Percentiles rank a stretch among this genome's conserved stretches.
phyloP scores from a whole-genome alignment of 768 basidiomycete genomes.

The Multifurca ochricompacta region DNA sequence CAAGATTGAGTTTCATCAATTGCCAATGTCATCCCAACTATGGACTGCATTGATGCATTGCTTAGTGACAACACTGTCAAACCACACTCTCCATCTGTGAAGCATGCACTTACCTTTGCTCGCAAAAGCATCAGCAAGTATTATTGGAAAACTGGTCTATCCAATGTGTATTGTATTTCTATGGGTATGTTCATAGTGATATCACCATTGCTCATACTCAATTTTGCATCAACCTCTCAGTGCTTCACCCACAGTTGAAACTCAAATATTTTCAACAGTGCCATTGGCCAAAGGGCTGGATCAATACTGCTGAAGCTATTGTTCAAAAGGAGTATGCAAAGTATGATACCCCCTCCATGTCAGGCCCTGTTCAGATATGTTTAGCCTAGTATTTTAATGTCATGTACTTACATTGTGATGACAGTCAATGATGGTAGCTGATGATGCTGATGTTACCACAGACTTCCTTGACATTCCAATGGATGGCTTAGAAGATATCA shows the following conservation, averaged over 20 bases:
- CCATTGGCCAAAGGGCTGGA: background rate
- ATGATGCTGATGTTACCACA: too few relatives aligned
- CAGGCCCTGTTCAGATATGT: too few relatives aligned
- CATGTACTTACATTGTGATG: too few relatives aligned
- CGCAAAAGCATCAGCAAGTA: background rate
- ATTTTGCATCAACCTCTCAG: background rate
- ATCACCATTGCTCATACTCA: background rate
- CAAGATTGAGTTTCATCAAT: background rate
- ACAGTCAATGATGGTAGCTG: too few relatives aligned
- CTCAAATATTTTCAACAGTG: background rate
- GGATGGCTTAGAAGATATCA: too few relatives aligned
- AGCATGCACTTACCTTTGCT: background rate
- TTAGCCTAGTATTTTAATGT: too few relatives aligned
- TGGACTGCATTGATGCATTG: background rate
- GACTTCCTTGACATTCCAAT: too few relatives aligned
- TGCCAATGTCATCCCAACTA: background rate
- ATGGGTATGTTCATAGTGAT: background rate
- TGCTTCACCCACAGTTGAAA: background rate
- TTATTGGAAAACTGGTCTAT: background rate
- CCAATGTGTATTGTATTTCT: background rate
- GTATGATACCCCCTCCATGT: too few relatives aligned
- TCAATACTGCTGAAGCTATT: background rate
- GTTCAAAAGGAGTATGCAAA: background rate
- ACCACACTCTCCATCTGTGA: background rate
- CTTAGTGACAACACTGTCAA: accelerated